Conservation (phyloP, 495 filamentous ascomycete genomes). For the Apodospora peruviana region DNA sequence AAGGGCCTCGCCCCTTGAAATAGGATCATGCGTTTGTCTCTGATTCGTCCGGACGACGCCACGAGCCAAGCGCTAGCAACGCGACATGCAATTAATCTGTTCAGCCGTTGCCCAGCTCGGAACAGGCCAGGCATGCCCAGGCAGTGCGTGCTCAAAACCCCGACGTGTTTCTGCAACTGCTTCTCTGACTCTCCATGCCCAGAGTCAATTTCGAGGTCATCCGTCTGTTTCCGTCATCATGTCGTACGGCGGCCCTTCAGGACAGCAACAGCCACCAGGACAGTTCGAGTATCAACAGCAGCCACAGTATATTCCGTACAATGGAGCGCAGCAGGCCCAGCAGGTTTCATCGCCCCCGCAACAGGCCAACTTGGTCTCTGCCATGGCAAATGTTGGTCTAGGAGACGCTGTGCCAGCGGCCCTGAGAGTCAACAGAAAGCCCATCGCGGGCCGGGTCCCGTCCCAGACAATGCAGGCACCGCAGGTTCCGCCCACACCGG, state of each 20-base stretch:
- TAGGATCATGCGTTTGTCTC: neutral
- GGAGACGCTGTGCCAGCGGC: neutral
- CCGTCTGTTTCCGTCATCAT: too few species aligned
- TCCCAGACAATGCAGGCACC: neutral
- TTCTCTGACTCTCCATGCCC: too few species aligned
- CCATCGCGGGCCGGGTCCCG: neutral
- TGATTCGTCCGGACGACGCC: neutral
- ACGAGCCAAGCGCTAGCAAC: neutral
- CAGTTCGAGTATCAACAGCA: constrained; percentile 22
- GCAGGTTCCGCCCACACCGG: neutral
- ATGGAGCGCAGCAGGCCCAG: neutral
- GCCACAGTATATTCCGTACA: constrained; percentile 15
- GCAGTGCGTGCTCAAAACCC: too few species aligned
- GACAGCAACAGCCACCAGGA: constrained; percentile 4
- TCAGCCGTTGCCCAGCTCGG: neutral
- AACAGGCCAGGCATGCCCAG: too few species aligned
- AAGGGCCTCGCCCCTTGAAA: neutral
- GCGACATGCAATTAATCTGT: neutral
- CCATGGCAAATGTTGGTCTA: constrained; percentile 1
- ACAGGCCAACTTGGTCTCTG: neutral
- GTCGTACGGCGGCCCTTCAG: neutral
- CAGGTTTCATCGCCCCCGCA: neutral
- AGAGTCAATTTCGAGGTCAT: too few species aligned
- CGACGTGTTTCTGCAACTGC: too few species aligned
- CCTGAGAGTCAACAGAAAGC: neutral